Evolutionary conservation across 257 asterid species (phyloP).

Genomic region (Leptodermis oblonga): DNA sequence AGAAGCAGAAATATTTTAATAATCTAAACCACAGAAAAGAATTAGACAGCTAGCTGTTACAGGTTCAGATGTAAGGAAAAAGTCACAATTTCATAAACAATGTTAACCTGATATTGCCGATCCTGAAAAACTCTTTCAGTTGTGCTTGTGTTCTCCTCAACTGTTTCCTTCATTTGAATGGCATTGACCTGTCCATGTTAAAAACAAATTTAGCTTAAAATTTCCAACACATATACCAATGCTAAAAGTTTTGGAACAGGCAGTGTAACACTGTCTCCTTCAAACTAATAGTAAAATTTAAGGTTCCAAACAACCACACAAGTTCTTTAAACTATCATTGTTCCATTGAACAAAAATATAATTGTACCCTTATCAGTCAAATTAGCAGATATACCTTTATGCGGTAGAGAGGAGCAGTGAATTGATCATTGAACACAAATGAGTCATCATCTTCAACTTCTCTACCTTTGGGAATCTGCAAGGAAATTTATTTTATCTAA

Average conservation of each 20-base stretch:
- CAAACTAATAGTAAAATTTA: neutral
- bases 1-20: slow-evolving; percentile 6
- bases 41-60: neutral
- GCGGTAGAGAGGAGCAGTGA: slow-evolving; percentile 74
- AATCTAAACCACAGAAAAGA: too few species aligned
- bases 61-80: neutral
- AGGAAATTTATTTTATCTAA: slow-evolving; percentile 1
- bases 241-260: neutral
- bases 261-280: neutral
- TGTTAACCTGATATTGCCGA: slow-evolving; percentile 86
- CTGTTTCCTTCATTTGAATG: slow-evolving; percentile 95
- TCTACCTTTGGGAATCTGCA: slow-evolving; percentile 44
- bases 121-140: slow-evolving; percentile 95
- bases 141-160: slow-evolving; percentile 91
- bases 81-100: neutral
- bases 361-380: neutral
- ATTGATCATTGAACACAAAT: slow-evolving; percentile 73
- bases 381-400: slow-evolving; percentile 48
- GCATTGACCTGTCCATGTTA: slow-evolving; percentile 68
- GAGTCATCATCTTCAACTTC: slow-evolving; percentile 60
- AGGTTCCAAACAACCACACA: neutral
- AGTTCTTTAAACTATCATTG: neutral
- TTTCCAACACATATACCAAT: neutral
- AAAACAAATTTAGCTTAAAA: neutral
- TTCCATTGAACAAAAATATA: neutral